phyloP scores from a whole-genome alignment of 768 basidiomycete genomes.

The Postia placenta region DNA sequence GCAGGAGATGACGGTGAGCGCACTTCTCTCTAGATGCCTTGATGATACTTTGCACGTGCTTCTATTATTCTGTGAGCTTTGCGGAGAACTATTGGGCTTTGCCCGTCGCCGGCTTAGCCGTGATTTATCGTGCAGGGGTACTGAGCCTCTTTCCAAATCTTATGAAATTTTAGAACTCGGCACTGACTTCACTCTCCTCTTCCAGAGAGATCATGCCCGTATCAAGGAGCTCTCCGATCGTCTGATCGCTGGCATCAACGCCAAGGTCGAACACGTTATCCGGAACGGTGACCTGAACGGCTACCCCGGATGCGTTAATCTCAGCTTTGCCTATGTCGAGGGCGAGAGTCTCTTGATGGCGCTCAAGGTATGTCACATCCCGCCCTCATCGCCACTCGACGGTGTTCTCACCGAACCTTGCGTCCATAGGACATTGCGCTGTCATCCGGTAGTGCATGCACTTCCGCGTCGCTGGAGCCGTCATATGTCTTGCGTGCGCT shows the following conservation, averaged over 20 bases:
- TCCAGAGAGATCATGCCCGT: conserved; percentile 73
- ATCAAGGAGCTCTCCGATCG: conserved; percentile 73
- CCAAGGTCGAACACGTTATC: conserved; percentile 83
- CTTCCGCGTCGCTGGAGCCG: conserved; percentile 95
- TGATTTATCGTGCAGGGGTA: conserved; percentile 88
- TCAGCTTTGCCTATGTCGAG: conserved; percentile 95
- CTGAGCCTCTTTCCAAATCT: conserved; percentile 43
- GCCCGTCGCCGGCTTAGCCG: conserved; percentile 45
- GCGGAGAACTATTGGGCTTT: conserved; percentile 34
- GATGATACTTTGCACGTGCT: conserved; percentile 27
- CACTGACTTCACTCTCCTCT: conserved; percentile 21
- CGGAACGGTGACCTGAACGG: conserved; percentile 91
- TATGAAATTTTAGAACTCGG: too few relatives aligned
- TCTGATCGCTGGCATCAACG: conserved; percentile 74
- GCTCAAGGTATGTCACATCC: conserved; percentile 72
- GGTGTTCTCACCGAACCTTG: background rate
- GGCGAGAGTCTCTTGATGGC: conserved; percentile 98
- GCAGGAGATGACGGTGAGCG: conserved; percentile 87
- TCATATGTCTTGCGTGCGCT: conserved; percentile 97
- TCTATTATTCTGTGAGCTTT: conserved; percentile 20
- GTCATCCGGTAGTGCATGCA: conserved; percentile 97
- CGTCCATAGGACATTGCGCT: conserved; percentile 91
- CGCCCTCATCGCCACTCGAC: background rate
- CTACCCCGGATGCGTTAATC: conserved; percentile 93
- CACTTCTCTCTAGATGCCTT: conserved; percentile 15